These are phyloP conservation scores for Alliaria petiolata DNA, from an alignment of 345 rosid species.

Conservation along the genomic window DNA sequence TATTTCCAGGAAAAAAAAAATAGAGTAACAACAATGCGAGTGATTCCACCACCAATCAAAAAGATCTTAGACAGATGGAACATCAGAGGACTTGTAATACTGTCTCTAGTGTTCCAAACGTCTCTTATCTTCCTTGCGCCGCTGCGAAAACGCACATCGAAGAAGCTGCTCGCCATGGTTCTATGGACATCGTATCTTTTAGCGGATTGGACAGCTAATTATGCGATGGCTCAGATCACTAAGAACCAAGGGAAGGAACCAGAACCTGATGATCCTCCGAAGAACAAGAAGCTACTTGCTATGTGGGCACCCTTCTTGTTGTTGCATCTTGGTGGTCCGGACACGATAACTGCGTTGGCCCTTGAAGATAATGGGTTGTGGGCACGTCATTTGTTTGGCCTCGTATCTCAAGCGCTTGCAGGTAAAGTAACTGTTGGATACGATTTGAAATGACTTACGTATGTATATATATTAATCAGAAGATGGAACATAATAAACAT, in stretches of 20 bases:
- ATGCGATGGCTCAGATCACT: slow-evolving; percentile 53
- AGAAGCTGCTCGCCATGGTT: slow-evolving; percentile 22
- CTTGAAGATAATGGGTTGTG: slow-evolving; percentile 37
- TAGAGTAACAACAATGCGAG: slow-evolving; percentile 3
- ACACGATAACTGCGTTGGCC: slow-evolving; percentile 36
- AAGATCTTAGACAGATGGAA: slow-evolving; percentile 52
- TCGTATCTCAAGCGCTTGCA: slow-evolving; percentile 25
- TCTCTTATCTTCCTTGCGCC: slow-evolving; percentile 51
- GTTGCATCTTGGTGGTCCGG: slow-evolving; percentile 44
- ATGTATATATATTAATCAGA: no score
- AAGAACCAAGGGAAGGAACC: slow-evolving; percentile 35
- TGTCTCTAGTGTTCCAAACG: slow-evolving; percentile 50
- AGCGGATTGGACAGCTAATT: slow-evolving; percentile 61
- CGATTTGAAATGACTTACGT: neutral
- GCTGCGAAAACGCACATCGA: slow-evolving; percentile 41
- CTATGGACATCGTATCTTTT: slow-evolving; percentile 61
- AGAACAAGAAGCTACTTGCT: slow-evolving; percentile 30
- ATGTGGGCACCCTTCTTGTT: slow-evolving; percentile 38
- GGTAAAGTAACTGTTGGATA: slow-evolving; percentile 7
- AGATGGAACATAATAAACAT: no score
- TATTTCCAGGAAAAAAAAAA: neutral
- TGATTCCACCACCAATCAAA: slow-evolving; percentile 32
- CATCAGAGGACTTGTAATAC: slow-evolving; percentile 49
- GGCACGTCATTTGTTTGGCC: slow-evolving; percentile 30
- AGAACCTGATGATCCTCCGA: neutral